Conservation (phyloP, 345 rosid species). For the Populus alba region DNA sequence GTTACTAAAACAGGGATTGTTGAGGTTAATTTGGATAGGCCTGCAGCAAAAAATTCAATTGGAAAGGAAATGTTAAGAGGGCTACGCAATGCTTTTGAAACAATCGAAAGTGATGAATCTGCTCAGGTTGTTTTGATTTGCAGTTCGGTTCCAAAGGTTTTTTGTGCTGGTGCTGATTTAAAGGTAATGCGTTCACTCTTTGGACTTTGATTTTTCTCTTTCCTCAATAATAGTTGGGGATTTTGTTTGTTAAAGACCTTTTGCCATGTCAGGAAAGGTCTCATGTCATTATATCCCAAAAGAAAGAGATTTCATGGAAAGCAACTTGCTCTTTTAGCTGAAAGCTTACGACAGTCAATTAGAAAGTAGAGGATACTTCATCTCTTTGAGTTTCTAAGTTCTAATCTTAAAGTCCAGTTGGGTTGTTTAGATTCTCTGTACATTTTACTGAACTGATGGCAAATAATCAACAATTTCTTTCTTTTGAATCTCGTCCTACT, state of each 20-base stretch:
- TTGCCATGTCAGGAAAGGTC: neutral
- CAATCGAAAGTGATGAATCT: conserved; percentile 47
- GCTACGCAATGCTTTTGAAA: conserved; percentile 55
- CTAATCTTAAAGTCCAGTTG: neutral
- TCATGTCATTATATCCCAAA: neutral
- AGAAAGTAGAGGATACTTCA: neutral
- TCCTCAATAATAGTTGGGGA: neutral
- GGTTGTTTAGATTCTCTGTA: neutral
- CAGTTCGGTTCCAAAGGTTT: conserved; percentile 73
- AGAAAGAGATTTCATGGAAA: neutral
- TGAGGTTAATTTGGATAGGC: conserved; percentile 73
- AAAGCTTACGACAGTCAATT: neutral
- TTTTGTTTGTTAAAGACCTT: neutral
- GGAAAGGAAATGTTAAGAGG: conserved; percentile 74
- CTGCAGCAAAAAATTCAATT: conserved; percentile 66
- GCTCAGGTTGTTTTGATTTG: conserved; percentile 66
- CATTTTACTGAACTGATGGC: neutral
- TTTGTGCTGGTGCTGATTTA: conserved; percentile 96
- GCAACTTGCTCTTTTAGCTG: neutral
- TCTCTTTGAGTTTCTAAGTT: neutral
- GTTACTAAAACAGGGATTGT: conserved; percentile 53
- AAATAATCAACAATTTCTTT: neutral
- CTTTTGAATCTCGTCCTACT: neutral
- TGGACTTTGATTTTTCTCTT: neutral
- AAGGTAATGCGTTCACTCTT: conserved; percentile 43